Conservation (phyloP, 192 early-diverging fungal species). For the Backusella australiensis region DNA sequence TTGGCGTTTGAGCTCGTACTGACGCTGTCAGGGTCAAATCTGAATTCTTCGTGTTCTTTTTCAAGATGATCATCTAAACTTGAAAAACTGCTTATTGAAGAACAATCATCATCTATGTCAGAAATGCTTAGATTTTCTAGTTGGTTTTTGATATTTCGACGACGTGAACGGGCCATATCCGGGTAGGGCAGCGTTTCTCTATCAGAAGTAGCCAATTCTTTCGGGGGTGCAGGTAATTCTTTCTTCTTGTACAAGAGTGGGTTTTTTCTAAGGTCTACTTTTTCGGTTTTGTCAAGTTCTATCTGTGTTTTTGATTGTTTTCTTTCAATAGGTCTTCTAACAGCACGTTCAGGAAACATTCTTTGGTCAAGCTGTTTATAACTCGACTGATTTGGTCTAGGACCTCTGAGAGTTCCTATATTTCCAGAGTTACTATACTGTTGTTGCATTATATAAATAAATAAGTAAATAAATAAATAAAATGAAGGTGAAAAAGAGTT, state of each 20-base stretch:
- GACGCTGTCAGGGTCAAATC: background rate
- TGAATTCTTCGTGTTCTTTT: background rate
- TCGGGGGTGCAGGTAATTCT: background rate
- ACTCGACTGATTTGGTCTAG: slow-evolving; percentile 1
- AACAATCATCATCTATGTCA: background rate
- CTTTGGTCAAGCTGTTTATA: background rate
- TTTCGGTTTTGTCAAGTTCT: background rate
- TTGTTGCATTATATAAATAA: background rate
- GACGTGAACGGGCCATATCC: background rate
- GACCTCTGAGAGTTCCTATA: background rate
- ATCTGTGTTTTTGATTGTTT: background rate
- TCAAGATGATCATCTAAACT: background rate
- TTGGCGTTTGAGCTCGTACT: background rate
- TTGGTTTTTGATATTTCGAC: background rate
- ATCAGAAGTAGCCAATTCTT: background rate
- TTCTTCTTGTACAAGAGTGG: background rate
- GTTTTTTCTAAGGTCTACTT: background rate
- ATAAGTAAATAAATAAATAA: background rate
- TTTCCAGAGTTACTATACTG: background rate
- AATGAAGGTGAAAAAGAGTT: background rate
- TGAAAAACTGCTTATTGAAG: background rate
- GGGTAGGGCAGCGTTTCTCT: background rate
- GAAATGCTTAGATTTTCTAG: background rate
- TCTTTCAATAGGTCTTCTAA: background rate
- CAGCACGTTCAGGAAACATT: no score